Conservation (phyloP, 805 yeast species). For the Pichia insulana region DNA sequence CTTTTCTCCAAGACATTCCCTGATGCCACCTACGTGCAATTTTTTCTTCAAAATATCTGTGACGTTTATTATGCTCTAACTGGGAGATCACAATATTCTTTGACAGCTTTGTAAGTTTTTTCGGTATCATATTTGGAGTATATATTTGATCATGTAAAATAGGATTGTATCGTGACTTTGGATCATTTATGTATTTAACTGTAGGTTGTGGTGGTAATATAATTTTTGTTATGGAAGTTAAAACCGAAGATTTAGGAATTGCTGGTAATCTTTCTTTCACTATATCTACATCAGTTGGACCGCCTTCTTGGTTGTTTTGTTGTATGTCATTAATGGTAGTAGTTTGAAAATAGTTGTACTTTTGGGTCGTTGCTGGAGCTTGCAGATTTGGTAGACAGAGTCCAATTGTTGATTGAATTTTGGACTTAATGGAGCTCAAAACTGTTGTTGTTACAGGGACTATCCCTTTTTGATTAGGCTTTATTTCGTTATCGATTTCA, state of each 20-base stretch:
- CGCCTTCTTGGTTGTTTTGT: constrained; percentile 11
- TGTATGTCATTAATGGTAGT: constrained; percentile 11
- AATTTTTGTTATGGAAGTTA: constrained; percentile 70
- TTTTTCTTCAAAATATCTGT: constrained; percentile 54
- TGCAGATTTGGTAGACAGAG: constrained; percentile 32
- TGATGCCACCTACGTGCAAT: constrained; percentile 87
- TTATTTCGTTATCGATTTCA: constrained; percentile 13
- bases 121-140: constrained; percentile 44
- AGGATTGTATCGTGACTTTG: constrained; percentile 46
- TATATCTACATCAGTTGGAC: constrained; percentile 9
- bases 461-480: neutral
- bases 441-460: neutral
- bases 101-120: constrained; percentile 21
- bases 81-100: constrained; percentile 22
- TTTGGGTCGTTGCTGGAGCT: constrained; percentile 13
- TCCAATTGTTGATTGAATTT: constrained; percentile 35
- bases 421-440: constrained; percentile 17
- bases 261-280: constrained; percentile 7
- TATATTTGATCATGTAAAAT: constrained; percentile 81
- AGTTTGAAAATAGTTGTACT: constrained; percentile 27
- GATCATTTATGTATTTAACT: constrained; percentile 56
- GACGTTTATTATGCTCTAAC: constrained; percentile 23
- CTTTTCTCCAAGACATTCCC: constrained; percentile 84
- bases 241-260: constrained; percentile 65
- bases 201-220: constrained; percentile 78